phyloP scores from a whole-genome alignment of 1,284 basidiomycete genomes.

The Wolfiporia cocos region DNA sequence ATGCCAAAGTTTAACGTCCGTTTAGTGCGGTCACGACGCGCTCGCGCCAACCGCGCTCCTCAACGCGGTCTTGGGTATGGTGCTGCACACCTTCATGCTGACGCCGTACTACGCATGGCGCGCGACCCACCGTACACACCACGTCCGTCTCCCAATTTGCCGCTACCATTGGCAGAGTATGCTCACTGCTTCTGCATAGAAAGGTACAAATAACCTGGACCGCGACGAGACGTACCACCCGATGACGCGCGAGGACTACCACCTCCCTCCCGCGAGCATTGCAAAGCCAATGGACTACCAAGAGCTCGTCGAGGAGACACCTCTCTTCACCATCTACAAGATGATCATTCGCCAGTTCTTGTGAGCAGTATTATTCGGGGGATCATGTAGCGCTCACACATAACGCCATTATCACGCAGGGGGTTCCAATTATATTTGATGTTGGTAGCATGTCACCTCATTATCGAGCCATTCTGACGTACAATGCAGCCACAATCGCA shows the following conservation, averaged over 20 bases:
- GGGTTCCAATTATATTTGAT: slow-evolving; percentile 31
- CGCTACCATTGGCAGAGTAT: neutral
- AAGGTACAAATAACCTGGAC: slow-evolving; percentile 27
- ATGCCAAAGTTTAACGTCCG: neutral
- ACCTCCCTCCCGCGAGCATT: slow-evolving; percentile 22
- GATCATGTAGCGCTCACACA: neutral
- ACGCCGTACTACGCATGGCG: slow-evolving; percentile 48
- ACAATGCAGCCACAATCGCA: slow-evolving; percentile 25
- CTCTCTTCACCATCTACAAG: slow-evolving; percentile 47
- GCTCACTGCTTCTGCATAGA: slow-evolving; percentile 13
- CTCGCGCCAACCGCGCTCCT: slow-evolving; percentile 17
- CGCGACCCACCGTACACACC: slow-evolving; percentile 40
- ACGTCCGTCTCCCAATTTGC: slow-evolving; percentile 12
- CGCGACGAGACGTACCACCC: slow-evolving; percentile 33
- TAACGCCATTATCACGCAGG: slow-evolving; percentile 23
- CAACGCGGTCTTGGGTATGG: slow-evolving; percentile 25
- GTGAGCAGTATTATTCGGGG: slow-evolving; percentile 17
- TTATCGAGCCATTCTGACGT: no score
- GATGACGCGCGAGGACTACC: slow-evolving; percentile 22
- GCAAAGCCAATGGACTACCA: slow-evolving; percentile 28
- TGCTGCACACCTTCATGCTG: slow-evolving; percentile 34
- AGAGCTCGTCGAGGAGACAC: slow-evolving; percentile 44
- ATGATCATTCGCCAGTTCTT: slow-evolving; percentile 46
- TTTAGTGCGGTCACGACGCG: slow-evolving; percentile 27
- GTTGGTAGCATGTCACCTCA: slow-evolving; percentile 21